These are phyloP conservation scores for Escovopsis sp. DNA, from an alignment of 2,329 filamentous ascomycete species.

Conservation along the genomic window DNA sequence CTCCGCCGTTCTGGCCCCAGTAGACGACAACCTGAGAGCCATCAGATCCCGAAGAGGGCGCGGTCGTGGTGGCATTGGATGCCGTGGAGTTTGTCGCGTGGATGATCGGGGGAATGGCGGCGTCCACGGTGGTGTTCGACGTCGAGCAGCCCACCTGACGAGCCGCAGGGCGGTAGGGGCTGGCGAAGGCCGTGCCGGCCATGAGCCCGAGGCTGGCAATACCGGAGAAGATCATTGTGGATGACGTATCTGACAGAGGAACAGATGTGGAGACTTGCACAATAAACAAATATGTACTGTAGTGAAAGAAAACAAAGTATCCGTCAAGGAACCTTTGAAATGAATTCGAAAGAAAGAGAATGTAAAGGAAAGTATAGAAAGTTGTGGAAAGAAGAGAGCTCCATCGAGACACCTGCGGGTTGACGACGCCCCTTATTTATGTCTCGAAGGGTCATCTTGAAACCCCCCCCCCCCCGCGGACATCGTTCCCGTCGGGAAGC, in stretches of 20 bases:
- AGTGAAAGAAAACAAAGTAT: neutral
- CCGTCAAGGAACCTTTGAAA: constrained; percentile 1
- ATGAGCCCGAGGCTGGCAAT: constrained; percentile 7
- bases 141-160: constrained; percentile 1
- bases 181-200: constrained; percentile 6
- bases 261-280: neutral
- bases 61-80: too few relatives aligned
- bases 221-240: constrained; percentile 5
- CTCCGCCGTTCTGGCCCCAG: constrained; percentile 16
- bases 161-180: constrained; percentile 1
- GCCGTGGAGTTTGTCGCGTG: too few relatives aligned
- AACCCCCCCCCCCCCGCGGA: too few relatives aligned
- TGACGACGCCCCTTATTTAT: too few relatives aligned
- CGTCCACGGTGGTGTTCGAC: too few relatives aligned
- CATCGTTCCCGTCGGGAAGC: too few relatives aligned
- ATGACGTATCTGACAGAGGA: too few relatives aligned
- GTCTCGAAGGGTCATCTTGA: too few relatives aligned
- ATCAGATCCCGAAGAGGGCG: neutral
- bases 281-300: neutral
- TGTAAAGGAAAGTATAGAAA: constrained; percentile 1
- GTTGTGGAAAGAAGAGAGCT: neutral
- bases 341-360: neutral
- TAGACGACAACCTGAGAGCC: constrained; percentile 17
- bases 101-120: too few relatives aligned
- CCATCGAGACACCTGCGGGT: too few relatives aligned